phyloP scores from a whole-genome alignment of 1,284 basidiomycete species.

The Malassezia nana region DNA sequence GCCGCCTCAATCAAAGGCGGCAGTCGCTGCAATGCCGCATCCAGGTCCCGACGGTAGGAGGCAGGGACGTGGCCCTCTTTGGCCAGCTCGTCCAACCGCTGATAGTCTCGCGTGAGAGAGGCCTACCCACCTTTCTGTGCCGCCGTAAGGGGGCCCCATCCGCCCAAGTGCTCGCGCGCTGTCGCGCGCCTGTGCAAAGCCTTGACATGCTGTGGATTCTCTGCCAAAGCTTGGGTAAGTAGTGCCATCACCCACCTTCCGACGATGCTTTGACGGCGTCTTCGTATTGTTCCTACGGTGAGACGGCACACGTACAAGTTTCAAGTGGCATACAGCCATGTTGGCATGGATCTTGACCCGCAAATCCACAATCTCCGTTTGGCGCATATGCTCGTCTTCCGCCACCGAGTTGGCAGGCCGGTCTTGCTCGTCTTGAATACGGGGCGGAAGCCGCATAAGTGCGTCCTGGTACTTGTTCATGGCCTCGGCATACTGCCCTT shows the following conservation, averaged over 20 bases:
- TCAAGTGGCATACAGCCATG: slow-evolving; percentile 67
- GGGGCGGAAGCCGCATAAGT: slow-evolving; percentile 10
- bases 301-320: slow-evolving; percentile 50
- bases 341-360: slow-evolving; percentile 57
- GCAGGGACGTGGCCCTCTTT: slow-evolving; percentile 5
- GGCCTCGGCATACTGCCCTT: slow-evolving; percentile 4
- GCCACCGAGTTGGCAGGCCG: background rate
- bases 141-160: slow-evolving; percentile 68
- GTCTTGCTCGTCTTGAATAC: background rate
- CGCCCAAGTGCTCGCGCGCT: slow-evolving; percentile 68
- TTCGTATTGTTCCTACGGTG: slow-evolving; percentile 48
- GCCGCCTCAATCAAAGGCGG: background rate
- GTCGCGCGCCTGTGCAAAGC: slow-evolving; percentile 75
- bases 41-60: slow-evolving; percentile 4
- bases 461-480: slow-evolving; percentile 10
- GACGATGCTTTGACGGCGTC: slow-evolving; percentile 65
- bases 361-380: slow-evolving; percentile 1
- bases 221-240: slow-evolving; percentile 54
- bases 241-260: slow-evolving; percentile 44
- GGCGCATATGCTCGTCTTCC: background rate
- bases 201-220: slow-evolving; percentile 74
- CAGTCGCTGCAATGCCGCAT: background rate
- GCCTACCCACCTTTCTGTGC: slow-evolving; percentile 56
- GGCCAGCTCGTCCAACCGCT: slow-evolving; percentile 6
- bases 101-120: slow-evolving; percentile 1